Percentiles rank a stretch among this genome's conserved stretches.
phyloP scores from a whole-genome alignment of 2,329 filamentous ascomycete species.

The Aspergillus tanneri region DNA sequence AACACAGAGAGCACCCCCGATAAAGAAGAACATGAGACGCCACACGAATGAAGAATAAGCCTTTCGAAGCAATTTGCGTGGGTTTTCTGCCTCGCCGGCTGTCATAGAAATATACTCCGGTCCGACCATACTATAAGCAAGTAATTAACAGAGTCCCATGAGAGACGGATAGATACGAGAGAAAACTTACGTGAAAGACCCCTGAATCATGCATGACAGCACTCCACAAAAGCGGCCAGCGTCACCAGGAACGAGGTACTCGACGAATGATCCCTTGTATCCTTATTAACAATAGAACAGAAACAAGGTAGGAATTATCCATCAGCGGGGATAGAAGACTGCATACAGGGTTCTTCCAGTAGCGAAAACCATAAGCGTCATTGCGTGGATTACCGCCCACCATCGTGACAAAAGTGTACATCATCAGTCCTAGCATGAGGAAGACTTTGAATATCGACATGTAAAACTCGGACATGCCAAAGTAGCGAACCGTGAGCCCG shows the following conservation, averaged over 20 bases:
- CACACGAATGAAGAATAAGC: conserved; percentile 75
- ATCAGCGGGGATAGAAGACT: not conserved
- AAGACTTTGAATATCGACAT: conserved; percentile 45
- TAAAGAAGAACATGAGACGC: conserved; percentile 71
- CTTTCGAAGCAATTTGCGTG: conserved; percentile 64
- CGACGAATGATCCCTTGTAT: conserved; percentile 58
- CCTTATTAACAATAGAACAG: not conserved
- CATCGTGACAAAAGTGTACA: conserved; percentile 71
- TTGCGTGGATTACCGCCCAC: conserved; percentile 71
- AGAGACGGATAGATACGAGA: no score
- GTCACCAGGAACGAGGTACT: conserved; percentile 59
- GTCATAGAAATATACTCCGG: conserved; percentile 62
- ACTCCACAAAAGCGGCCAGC: conserved; percentile 56
- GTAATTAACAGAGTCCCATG: not conserved
- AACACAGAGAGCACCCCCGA: conserved; percentile 66
- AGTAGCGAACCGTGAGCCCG: conserved; percentile 44
- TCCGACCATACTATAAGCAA: conserved; percentile 50
- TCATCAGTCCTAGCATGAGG: conserved; percentile 30
- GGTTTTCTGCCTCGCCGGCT: conserved; percentile 67
- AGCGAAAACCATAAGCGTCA: conserved; percentile 68
- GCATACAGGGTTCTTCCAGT: conserved; percentile 56
- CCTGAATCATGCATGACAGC: conserved; percentile 70
- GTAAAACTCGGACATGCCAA: conserved; percentile 50
- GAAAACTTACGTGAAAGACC: conserved; percentile 54
- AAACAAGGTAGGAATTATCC: not conserved